Evolutionary conservation across 257 asterid genomes (phyloP).

Genomic region (Ilex aquifolium): DNA sequence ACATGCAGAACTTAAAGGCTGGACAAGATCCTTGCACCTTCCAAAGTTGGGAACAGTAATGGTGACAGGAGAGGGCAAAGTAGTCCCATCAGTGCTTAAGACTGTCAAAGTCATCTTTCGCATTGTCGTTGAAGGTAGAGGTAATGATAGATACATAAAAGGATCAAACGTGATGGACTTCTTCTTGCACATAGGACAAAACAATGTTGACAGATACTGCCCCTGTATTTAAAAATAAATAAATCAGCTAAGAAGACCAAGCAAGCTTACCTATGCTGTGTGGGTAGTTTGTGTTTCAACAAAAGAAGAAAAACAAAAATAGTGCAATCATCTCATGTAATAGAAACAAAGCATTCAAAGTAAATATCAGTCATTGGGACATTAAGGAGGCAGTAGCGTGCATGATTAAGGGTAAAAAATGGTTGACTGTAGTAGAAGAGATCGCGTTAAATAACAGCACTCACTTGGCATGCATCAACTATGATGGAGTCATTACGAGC

Average conservation of each 20-base stretch:
- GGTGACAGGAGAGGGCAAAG: slow-evolving; percentile 42
- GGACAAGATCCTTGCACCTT: slow-evolving; percentile 44
- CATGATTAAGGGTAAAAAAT: too few relatives aligned
- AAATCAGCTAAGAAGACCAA: neutral
- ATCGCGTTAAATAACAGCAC: slow-evolving; percentile 6
- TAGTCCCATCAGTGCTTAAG: slow-evolving; percentile 37
- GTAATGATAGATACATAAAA: slow-evolving; percentile 63
- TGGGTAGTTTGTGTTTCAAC: too few relatives aligned
- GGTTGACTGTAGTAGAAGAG: too few relatives aligned
- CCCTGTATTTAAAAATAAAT: slow-evolving; percentile 40
- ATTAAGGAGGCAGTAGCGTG: too few relatives aligned
- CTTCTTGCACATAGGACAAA: slow-evolving; percentile 60
- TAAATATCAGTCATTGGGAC: too few relatives aligned
- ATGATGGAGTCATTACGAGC: slow-evolving; percentile 61
- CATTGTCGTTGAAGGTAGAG: slow-evolving; percentile 49
- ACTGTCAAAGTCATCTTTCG: slow-evolving; percentile 57
- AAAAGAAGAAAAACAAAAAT: too few relatives aligned
- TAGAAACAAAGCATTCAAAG: too few relatives aligned
- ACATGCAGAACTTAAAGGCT: slow-evolving; percentile 40
- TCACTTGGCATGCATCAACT: slow-evolving; percentile 62
- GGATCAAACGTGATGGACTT: slow-evolving; percentile 58
- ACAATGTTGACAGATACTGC: slow-evolving; percentile 63
- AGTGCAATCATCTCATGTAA: too few relatives aligned
- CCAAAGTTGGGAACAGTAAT: slow-evolving; percentile 55
- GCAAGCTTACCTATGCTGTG: too few relatives aligned